A percentile compares a stretch with the other conserved stretches of the same genome.
Evolutionary conservation across 768 basidiomycete genomes (phyloP).

Genomic region (Leccinum ochraceum): DNA sequence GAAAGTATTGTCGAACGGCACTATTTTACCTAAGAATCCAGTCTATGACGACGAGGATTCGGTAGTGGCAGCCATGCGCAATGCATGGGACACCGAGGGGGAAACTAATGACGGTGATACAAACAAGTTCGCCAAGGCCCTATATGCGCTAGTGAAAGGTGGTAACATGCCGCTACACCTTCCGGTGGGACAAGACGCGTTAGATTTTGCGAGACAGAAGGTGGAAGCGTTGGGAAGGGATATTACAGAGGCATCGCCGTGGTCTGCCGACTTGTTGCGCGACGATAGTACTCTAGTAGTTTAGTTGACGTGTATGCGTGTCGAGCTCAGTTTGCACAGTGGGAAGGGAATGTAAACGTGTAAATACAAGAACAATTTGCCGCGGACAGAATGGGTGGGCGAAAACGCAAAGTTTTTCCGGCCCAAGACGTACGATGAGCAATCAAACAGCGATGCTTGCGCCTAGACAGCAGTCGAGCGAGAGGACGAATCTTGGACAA

Average conservation of each 20-base stretch:
- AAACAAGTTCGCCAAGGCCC: slow-evolving; percentile 2
- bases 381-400: too few relatives aligned
- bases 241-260: not conserved
- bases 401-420: too few relatives aligned
- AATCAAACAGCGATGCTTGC: too few relatives aligned
- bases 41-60: not conserved
- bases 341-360: too few relatives aligned
- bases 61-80: not conserved
- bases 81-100: not conserved
- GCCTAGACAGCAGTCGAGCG: too few relatives aligned
- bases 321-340: too few relatives aligned
- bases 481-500: too few relatives aligned
- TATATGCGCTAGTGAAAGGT: slow-evolving; percentile 3
- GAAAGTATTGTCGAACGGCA: not conserved
- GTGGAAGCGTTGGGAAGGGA: not conserved
- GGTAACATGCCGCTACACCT: slow-evolving; percentile 5
- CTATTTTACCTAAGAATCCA: not conserved
- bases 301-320: not conserved
- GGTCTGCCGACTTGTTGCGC: slow-evolving; percentile 8
- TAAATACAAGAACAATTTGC: too few relatives aligned
- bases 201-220: not conserved
- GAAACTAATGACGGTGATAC: slow-evolving; percentile 1
- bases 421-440: too few relatives aligned
- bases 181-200: slow-evolving; percentile 7
- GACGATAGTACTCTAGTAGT: not conserved